Conservation (phyloP, 257 asterid genomes). For the Solanum infundibuliforme region DNA sequence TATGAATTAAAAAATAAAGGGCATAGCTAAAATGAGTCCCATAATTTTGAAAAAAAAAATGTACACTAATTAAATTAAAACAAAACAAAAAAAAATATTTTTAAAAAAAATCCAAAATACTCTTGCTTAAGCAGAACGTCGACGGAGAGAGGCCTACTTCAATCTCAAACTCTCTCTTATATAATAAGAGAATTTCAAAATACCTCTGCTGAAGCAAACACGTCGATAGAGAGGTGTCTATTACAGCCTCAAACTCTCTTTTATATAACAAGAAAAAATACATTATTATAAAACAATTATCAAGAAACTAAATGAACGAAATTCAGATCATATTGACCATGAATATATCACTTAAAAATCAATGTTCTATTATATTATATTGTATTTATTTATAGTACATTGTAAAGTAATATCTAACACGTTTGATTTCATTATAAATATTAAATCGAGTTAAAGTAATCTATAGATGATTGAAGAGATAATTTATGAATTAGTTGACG, state of each 20-base stretch:
- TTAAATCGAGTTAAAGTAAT: neutral
- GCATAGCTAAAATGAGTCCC: neutral
- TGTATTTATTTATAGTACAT: neutral
- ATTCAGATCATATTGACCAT: neutral
- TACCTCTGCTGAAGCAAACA: too few species aligned
- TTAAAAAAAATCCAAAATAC: neutral
- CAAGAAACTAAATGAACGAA: neutral
- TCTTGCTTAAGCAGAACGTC: neutral
- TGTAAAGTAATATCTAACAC: neutral
- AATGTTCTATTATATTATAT: neutral
- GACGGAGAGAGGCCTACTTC: neutral
- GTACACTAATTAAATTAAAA: too few species aligned
- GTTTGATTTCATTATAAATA: neutral
- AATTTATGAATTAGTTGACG: neutral
- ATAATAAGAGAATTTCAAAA: neutral
- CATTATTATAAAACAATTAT: neutral
- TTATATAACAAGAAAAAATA: too few species aligned
- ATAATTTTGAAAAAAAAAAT: too few species aligned
- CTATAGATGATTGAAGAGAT: neutral
- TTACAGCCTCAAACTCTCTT: neutral
- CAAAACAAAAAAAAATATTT: too few species aligned
- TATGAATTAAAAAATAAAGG: too few species aligned
- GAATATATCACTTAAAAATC: neutral
- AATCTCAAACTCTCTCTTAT: neutral
- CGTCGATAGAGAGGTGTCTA: neutral